Evolutionary conservation across 164 flowering plant genomes (phyloP).

Genomic region (Warburgia ugandensis): DNA sequence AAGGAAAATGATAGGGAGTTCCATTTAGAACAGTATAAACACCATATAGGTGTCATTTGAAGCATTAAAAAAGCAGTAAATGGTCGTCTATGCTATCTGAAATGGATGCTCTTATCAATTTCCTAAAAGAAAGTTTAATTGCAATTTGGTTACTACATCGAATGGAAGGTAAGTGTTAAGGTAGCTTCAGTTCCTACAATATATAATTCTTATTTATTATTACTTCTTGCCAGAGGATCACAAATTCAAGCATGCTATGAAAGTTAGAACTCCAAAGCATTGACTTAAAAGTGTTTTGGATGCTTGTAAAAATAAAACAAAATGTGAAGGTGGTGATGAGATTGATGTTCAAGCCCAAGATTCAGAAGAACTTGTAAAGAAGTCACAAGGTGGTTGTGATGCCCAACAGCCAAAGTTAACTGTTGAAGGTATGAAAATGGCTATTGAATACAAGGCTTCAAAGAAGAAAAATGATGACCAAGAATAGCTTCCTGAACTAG

Average conservation of each 20-base stretch:
- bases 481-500: conserved; percentile 98
- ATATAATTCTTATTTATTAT: not conserved
- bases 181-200: no score
- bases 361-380: conserved; percentile 70
- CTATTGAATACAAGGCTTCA: conserved; percentile 82
- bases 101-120: no score
- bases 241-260: conserved; percentile 84
- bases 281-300: conserved; percentile 74
- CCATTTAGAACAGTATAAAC: no score
- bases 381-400: conserved; percentile 92
- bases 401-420: conserved; percentile 94
- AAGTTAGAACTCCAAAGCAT: conserved; percentile 78
- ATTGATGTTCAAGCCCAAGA: conserved; percentile 63
- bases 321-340: conserved; percentile 97
- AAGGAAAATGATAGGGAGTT: no score
- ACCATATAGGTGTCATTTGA: no score
- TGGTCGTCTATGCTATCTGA: no score
- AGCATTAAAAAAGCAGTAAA: no score
- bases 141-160: no score
- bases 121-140: no score
- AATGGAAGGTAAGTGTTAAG: no score
- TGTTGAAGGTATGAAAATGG: conserved; percentile 97
- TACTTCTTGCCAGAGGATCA: conserved; percentile 59
- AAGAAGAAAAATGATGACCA: conserved; percentile 89
- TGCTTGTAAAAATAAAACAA: conserved; percentile 82